Evolutionary conservation across 192 early-diverging fungal genomes (phyloP).

Genomic region (Ambispora gerdemannii): DNA sequence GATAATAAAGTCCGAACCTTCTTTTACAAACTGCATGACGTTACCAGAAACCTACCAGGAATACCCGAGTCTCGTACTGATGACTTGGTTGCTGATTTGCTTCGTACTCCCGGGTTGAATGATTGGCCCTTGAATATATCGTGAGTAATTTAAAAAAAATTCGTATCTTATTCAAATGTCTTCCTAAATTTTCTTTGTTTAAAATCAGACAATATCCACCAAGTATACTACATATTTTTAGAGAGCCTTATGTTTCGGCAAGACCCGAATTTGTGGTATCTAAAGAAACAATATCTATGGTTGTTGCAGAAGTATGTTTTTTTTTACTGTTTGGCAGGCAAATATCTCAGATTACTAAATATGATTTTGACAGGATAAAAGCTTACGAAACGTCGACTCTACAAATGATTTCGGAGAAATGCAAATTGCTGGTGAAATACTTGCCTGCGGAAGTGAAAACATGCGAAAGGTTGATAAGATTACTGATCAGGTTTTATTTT

Average conservation of each 20-base stretch:
- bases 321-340: background rate
- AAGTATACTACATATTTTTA: background rate
- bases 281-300: too few species aligned
- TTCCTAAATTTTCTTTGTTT: background rate
- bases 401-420: background rate
- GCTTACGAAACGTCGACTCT: background rate
- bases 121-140: background rate
- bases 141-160: background rate
- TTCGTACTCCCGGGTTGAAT: background rate
- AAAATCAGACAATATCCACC: background rate
- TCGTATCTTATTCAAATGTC: background rate
- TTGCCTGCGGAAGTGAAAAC: constrained; percentile 2
- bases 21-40: too few species aligned
- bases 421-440: background rate
- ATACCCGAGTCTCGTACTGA: too few species aligned
- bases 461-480: background rate
- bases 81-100: too few species aligned
- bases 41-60: too few species aligned
- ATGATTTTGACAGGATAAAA: constrained; percentile 12
- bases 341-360: constrained; percentile 4
- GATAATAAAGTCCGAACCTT: too few species aligned
- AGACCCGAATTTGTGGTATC: constrained; percentile 17
- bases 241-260: background rate
- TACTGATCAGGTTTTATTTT: background rate
- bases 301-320: too few species aligned